Conservation (phyloP, 345 rosid genomes). For the Linum trigynum region DNA sequence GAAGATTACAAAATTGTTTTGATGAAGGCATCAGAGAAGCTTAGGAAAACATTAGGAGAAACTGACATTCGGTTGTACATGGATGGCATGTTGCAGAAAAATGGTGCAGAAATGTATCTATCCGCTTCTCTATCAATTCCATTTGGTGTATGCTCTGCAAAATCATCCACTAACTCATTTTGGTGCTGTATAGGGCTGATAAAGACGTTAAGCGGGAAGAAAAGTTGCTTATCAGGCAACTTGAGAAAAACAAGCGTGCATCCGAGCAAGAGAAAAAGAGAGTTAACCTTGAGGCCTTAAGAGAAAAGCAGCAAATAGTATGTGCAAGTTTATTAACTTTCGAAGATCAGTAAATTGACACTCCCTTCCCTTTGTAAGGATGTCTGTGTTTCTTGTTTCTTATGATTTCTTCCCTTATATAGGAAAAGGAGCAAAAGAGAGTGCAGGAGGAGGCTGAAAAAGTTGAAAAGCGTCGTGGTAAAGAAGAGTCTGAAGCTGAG, state of each 20-base stretch:
- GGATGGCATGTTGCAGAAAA: conserved; percentile 46
- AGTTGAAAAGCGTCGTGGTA: conserved; percentile 51
- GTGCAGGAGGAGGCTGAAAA: conserved; percentile 47
- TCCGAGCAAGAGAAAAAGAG: conserved; percentile 72
- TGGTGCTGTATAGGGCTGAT: conserved; percentile 35
- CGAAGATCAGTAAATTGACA: background rate
- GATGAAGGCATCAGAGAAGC: conserved; percentile 46
- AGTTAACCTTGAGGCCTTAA: conserved; percentile 49
- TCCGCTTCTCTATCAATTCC: background rate
- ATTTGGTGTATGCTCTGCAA: background rate
- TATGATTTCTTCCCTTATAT: background rate
- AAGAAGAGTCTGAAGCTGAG: conserved; percentile 57
- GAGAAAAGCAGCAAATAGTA: conserved; percentile 55
- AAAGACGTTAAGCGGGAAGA: conserved; percentile 56
- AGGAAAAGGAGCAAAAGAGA: conserved; percentile 70
- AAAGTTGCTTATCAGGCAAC: conserved; percentile 48
- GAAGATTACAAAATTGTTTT: conserved; percentile 25
- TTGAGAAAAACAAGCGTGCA: conserved; percentile 61
- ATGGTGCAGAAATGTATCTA: conserved; percentile 45
- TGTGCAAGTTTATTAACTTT: conserved; percentile 12
- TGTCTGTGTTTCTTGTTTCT: background rate
- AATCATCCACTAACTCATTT: background rate
- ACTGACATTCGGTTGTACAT: conserved; percentile 49
- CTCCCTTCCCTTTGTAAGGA: background rate
- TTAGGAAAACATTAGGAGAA: conserved; percentile 46